These are phyloP conservation scores for Schizophyllum commune DNA, from an alignment of 1,284 basidiomycete species.

Conservation along the genomic window DNA sequence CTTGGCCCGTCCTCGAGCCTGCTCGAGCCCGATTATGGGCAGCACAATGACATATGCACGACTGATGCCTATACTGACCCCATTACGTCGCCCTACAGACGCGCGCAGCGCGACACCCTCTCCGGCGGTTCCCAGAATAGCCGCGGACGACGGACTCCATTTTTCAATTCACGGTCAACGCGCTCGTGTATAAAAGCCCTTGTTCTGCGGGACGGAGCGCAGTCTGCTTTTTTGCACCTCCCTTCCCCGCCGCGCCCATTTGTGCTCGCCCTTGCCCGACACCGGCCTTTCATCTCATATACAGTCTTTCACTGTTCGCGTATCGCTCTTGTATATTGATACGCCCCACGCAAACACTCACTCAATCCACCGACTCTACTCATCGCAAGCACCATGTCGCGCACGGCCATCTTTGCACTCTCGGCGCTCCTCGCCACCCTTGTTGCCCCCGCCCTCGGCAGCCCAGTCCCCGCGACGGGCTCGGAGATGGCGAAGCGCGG, in stretches of 20 bases:
- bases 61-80: neutral
- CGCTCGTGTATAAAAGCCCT: neutral
- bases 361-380: neutral
- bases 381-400: neutral
- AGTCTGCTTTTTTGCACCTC: neutral
- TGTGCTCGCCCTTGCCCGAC: neutral
- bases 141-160: neutral
- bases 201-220: neutral
- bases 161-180: neutral
- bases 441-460: neutral
- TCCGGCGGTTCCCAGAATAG: neutral
- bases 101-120: neutral
- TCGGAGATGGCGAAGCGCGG: neutral
- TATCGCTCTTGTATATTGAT: neutral
- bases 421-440: neutral
- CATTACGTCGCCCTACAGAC: neutral
- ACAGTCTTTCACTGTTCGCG: neutral
- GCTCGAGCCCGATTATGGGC: too few species aligned
- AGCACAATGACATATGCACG: too few species aligned
- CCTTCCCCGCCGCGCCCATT: neutral
- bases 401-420: neutral
- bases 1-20: too few species aligned
- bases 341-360: neutral
- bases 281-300: neutral
- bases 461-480: neutral